Evolutionary conservation across 768 basidiomycete species (phyloP).

Genomic region (Pleurotus platypus): DNA sequence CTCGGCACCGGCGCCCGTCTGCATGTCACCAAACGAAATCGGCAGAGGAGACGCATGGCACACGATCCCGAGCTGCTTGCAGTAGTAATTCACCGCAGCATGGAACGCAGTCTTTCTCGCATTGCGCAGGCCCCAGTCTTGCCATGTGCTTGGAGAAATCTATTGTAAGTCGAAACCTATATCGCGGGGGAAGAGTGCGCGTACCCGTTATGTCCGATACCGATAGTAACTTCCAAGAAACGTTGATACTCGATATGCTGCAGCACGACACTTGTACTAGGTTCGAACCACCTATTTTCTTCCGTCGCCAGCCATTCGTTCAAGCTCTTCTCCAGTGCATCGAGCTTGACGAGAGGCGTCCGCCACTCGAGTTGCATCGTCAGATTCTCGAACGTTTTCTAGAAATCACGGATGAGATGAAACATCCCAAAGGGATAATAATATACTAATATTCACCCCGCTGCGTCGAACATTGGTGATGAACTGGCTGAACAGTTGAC

Average conservation of each 20-base stretch:
- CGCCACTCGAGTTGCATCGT: conserved; percentile 75
- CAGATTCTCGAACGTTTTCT: conserved; percentile 67
- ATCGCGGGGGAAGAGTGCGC: not conserved
- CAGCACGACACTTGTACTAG: conserved; percentile 58
- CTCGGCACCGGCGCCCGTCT: conserved; percentile 17
- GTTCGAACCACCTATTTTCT: conserved; percentile 76
- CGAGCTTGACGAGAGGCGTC: conserved; percentile 69
- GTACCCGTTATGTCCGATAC: conserved; percentile 54
- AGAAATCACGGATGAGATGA: not conserved
- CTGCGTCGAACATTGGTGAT: conserved; percentile 76
- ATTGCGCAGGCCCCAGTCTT: conserved; percentile 58
- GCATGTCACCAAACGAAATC: conserved; percentile 41
- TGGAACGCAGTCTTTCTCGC: conserved; percentile 74
- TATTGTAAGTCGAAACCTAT: too few species aligned
- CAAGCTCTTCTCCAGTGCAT: conserved; percentile 60
- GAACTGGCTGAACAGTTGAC: conserved; percentile 70
- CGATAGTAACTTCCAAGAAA: conserved; percentile 65
- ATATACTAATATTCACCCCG: conserved; percentile 36
- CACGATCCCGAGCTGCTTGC: conserved; percentile 62
- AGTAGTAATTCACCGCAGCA: conserved; percentile 73
- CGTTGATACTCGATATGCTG: conserved; percentile 66
- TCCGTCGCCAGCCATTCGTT: conserved; percentile 79
- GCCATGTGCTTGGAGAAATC: conserved; percentile 15
- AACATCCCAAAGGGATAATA: too few species aligned
- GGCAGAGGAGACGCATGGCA: conserved; percentile 61